phyloP scores from a whole-genome alignment of 2,329 filamentous ascomycete genomes.

The Cladosporium velox region DNA sequence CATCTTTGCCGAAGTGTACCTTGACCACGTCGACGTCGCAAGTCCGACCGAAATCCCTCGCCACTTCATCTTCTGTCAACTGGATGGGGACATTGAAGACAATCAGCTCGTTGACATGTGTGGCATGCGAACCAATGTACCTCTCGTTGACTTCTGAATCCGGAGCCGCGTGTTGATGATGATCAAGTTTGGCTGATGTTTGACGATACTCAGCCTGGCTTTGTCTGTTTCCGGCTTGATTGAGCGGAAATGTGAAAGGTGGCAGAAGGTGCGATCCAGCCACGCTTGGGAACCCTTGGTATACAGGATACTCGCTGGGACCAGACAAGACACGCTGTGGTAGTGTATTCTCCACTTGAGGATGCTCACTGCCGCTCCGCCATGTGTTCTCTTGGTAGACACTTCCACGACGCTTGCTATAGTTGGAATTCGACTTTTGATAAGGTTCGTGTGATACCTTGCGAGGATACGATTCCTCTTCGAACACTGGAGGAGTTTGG shows the following conservation, averaged over 20 bases:
- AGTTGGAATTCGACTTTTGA: background rate
- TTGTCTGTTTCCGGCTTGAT: background rate
- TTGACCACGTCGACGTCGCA: constrained; percentile 6
- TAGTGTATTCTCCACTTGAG: constrained; percentile 14
- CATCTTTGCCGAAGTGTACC: background rate
- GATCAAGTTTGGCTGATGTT: background rate
- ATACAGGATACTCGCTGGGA: background rate
- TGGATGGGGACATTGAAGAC: constrained; percentile 18
- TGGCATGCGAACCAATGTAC: constrained; percentile 23
- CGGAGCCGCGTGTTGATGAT: background rate
- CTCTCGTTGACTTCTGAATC: constrained; percentile 14
- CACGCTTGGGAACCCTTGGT: background rate
- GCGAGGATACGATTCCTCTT: background rate
- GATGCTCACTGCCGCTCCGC: constrained; percentile 13
- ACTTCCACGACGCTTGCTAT: constrained; percentile 12
- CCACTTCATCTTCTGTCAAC: background rate
- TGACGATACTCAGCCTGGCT: background rate
- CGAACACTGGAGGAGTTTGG: background rate
- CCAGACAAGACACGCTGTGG: constrained; percentile 20
- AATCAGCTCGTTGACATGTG: constrained; percentile 22
- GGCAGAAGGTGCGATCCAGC: background rate
- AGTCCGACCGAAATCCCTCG: background rate
- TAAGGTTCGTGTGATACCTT: background rate
- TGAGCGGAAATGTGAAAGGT: background rate
- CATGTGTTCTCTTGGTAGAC: constrained; percentile 11